Percentiles rank a stretch among this genome's conserved stretches.
Conservation (phyloP, 495 filamentous ascomycete species). For the Xylaria sp. region DNA sequence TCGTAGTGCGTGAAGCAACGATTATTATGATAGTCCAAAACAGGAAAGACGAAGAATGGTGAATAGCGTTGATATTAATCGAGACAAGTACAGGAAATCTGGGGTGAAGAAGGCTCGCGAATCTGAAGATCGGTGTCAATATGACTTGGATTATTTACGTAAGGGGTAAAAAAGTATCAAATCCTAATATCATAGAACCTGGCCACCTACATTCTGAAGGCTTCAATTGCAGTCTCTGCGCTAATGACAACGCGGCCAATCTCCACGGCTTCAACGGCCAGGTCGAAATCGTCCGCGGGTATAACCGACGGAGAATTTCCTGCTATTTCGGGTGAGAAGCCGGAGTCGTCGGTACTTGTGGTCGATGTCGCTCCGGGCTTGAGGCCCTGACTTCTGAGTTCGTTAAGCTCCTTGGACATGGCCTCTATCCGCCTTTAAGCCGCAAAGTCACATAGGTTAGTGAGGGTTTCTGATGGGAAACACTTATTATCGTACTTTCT, state of each 20-base stretch:
- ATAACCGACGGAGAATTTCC: conserved; percentile 24
- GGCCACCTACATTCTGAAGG: conserved; percentile 34
- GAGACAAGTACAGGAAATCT: conserved; percentile 40
- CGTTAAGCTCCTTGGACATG: conserved; percentile 43
- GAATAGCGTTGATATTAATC: conserved; percentile 35
- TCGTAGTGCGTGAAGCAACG: conserved; percentile 25
- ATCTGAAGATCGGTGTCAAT: conserved; percentile 31
- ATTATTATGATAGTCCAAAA: conserved; percentile 45
- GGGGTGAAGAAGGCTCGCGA: conserved; percentile 32
- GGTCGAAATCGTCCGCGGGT: conserved; percentile 34
- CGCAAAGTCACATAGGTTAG: conserved; percentile 17
- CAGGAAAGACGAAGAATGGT: conserved; percentile 37
- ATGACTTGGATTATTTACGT: not conserved
- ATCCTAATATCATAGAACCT: not conserved
- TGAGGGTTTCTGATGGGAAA: not conserved
- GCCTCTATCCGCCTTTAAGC: conserved; percentile 38
- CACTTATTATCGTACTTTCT: conserved; percentile 35
- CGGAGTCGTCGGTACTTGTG: conserved; percentile 31
- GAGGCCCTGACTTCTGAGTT: conserved; percentile 38
- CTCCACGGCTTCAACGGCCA: conserved; percentile 33
- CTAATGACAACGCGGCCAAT: conserved; percentile 32
- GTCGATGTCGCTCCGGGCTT: conserved; percentile 31
- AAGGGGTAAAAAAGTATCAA: not conserved
- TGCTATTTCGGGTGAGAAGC: conserved; percentile 6
- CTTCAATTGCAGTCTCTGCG: conserved; percentile 32